Evolutionary conservation across 2,329 filamentous ascomycete species (phyloP).

Genomic region (Chrysosporium queenslandicum): DNA sequence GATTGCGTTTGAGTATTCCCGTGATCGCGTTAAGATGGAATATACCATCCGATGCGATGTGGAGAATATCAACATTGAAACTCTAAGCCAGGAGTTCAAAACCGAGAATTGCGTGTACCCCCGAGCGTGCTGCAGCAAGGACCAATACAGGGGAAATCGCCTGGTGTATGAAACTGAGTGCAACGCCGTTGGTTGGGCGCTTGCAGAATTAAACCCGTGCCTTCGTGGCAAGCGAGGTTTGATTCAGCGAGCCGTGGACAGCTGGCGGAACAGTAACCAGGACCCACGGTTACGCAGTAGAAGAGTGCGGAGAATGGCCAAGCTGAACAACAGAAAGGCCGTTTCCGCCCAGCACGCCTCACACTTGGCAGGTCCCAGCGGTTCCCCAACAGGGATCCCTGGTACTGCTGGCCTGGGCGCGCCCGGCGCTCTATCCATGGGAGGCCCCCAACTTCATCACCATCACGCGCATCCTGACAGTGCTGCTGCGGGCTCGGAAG

Average conservation of each 20-base stretch:
- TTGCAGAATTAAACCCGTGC: conserved; percentile 84
- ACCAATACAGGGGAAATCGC: conserved; percentile 91
- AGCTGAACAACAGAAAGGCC: conserved; percentile 79
- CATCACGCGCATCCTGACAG: conserved; percentile 63
- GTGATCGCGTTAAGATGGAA: conserved; percentile 97
- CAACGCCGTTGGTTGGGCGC: conserved; percentile 98
- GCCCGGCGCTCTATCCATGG: conserved; percentile 57
- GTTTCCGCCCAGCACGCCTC: conserved; percentile 47
- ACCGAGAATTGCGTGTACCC: conserved; percentile 98
- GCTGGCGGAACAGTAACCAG: conserved; percentile 98
- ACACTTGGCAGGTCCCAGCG: conserved; percentile 59
- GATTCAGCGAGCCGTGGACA: conserved; percentile 94
- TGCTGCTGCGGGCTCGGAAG: conserved; percentile 49
- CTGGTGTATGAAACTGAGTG: conserved; percentile 96
- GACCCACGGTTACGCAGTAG: conserved; percentile 83
- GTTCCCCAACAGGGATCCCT: conserved; percentile 52
- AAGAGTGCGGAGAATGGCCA: conserved; percentile 87
- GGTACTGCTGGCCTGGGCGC: conserved; percentile 29
- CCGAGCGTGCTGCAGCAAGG: conserved; percentile 85
- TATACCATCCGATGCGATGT: conserved; percentile 98
- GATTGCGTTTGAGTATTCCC: conserved; percentile 97
- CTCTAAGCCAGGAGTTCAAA: conserved; percentile 80
- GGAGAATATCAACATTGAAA: conserved; percentile 87
- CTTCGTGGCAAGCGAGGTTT: conserved; percentile 87
- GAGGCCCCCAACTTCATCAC: conserved; percentile 59